Evolutionary conservation across 805 yeast genomes (phyloP).

Genomic region (Candida silvicultrix): DNA sequence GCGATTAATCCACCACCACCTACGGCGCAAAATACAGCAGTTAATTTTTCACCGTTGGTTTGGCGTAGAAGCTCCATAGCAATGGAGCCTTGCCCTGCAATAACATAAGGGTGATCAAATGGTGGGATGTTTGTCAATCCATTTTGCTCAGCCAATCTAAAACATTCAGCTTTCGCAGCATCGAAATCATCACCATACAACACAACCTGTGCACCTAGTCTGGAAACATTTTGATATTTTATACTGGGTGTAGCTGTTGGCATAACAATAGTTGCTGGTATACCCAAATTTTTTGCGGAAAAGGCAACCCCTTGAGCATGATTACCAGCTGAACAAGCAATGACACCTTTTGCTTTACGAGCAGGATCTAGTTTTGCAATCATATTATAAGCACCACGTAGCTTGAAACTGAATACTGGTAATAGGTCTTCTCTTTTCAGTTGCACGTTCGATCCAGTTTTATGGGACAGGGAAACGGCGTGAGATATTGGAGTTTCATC

Average conservation of each 20-base stretch:
- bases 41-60: slow-evolving; percentile 64
- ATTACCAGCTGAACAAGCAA: slow-evolving; percentile 98
- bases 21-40: slow-evolving; percentile 86
- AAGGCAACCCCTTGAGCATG: slow-evolving; percentile 99
- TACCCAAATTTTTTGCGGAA: slow-evolving; percentile 76
- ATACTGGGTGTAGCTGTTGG: slow-evolving; percentile 96
- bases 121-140: slow-evolving; percentile 94
- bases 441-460: slow-evolving; percentile 66
- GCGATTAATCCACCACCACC: slow-evolving; percentile 98
- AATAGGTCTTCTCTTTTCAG: slow-evolving; percentile 89
- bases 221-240: slow-evolving; percentile 83
- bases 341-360: slow-evolving; percentile 71
- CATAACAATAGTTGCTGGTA: slow-evolving; percentile 97
- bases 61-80: slow-evolving; percentile 92
- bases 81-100: slow-evolving; percentile 98
- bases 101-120: slow-evolving; percentile 94
- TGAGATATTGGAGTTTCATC: slow-evolving; percentile 80
- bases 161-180: slow-evolving; percentile 89
- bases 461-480: slow-evolving; percentile 70
- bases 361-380: slow-evolving; percentile 73
- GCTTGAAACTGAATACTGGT: slow-evolving; percentile 93
- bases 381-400: slow-evolving; percentile 98
- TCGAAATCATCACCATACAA: slow-evolving; percentile 92
- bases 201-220: slow-evolving; percentile 93
- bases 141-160: slow-evolving; percentile 57